These are phyloP conservation scores for Deinandra increscens DNA, from an alignment of 129 eudicot species.

Conservation along the genomic window DNA sequence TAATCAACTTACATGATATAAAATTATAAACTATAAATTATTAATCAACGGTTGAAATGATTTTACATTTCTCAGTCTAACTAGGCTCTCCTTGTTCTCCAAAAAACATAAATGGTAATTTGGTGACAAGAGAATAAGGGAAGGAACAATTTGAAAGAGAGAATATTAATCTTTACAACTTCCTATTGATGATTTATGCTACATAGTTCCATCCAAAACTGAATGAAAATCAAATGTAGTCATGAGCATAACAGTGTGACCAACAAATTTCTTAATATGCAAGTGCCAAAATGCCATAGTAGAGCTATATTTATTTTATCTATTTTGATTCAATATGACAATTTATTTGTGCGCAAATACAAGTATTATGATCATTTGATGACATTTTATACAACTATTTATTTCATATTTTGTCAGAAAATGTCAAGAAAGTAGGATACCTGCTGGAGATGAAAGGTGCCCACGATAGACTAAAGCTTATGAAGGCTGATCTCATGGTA, in stretches of 20 bases:
- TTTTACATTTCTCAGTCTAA: background rate
- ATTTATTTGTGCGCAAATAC: background rate
- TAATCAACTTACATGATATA: background rate
- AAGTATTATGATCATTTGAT: background rate
- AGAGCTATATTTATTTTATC: background rate
- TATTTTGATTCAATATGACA: background rate
- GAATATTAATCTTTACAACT: background rate
- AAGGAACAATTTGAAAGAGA: background rate
- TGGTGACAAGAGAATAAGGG: background rate
- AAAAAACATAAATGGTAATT: background rate
- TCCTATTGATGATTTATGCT: background rate
- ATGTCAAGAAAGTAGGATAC: conserved; percentile 63
- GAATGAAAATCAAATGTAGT: background rate
- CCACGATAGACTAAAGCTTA: conserved; percentile 58
- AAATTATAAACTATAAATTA: background rate
- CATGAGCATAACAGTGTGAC: background rate
- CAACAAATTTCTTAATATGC: background rate
- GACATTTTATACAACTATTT: background rate
- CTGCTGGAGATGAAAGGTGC: conserved; percentile 85
- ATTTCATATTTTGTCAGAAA: conserved; percentile 36
- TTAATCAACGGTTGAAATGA: background rate
- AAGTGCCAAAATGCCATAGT: background rate
- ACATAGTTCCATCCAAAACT: background rate
- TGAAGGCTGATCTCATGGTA: conserved; percentile 69
- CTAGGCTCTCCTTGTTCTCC: background rate